Evolutionary conservation across 257 asterid species (phyloP).

Genomic region (Vinca minor): DNA sequence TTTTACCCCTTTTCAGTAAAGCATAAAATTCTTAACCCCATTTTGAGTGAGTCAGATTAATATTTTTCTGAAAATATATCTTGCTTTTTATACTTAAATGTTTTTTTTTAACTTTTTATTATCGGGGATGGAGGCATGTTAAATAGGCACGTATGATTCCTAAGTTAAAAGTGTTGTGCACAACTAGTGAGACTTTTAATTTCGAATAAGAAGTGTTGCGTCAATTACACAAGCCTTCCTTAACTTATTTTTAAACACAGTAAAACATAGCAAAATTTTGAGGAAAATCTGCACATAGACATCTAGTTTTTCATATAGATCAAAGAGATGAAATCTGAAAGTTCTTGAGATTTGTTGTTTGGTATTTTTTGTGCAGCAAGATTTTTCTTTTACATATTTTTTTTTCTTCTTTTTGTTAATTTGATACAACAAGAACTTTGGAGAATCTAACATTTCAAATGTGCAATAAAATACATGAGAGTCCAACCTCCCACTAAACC

Average conservation of each 20-base stretch:
- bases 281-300: not conserved
- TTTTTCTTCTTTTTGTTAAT: not conserved
- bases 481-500: slow-evolving; percentile 38
- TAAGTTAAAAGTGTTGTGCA: no score
- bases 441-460: slow-evolving; percentile 13
- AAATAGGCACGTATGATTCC: no score
- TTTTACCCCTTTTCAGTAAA: no score
- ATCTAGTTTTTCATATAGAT: not conserved
- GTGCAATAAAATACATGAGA: slow-evolving; percentile 11
- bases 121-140: no score
- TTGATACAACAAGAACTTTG: slow-evolving; percentile 4
- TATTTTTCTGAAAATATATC: no score
- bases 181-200: no score
- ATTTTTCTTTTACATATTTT: not conserved
- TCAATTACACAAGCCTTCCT: no score
- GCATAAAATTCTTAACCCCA: no score
- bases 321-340: no score
- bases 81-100: no score
- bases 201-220: no score
- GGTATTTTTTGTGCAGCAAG: not conserved
- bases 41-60: no score
- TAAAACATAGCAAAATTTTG: not conserved
- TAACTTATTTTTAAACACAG: not conserved
- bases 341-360: not conserved
- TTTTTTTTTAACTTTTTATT: not conserved